Evolutionary conservation across 1,139 yeast species (phyloP).

Genomic region (Blastobotrys capitulatus): DNA sequence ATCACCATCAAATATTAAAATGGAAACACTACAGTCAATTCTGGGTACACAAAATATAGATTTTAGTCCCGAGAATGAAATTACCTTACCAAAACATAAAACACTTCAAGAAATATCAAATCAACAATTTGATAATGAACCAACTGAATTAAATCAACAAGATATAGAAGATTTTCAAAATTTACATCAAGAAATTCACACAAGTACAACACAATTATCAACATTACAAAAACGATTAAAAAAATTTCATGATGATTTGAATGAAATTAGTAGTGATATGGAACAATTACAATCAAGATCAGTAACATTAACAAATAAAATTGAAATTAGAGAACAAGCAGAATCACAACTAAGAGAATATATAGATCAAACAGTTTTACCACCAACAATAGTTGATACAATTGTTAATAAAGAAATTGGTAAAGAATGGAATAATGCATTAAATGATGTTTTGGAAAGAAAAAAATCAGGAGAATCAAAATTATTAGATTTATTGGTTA

Average conservation of each 20-base stretch:
- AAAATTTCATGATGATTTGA: conserved; percentile 53
- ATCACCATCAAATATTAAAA: too few relatives aligned
- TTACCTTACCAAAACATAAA: not conserved
- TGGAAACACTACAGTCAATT: conserved; percentile 14
- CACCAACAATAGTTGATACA: conserved; percentile 46
- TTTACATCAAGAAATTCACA: conserved; percentile 37
- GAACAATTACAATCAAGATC: conserved; percentile 55
- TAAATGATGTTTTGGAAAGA: conserved; percentile 25
- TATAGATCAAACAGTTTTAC: conserved; percentile 65
- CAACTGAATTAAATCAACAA: not conserved
- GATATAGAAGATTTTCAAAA: not conserved
- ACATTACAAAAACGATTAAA: conserved; percentile 40
- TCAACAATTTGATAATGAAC: not conserved
- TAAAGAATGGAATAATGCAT: conserved; percentile 33
- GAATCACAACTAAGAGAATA: conserved; percentile 63
- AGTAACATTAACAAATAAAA: conserved; percentile 50
- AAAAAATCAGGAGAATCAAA: conserved; percentile 30
- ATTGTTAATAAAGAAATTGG: conserved; percentile 31
- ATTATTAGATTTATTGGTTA: conserved; percentile 40
- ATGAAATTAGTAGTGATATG: conserved; percentile 54
- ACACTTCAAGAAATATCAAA: not conserved
- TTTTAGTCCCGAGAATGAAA: conserved; percentile 14
- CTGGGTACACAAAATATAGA: conserved; percentile 16
- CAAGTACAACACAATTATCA: conserved; percentile 37
- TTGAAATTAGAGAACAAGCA: conserved; percentile 49